These are phyloP conservation scores for Citropsis articulata DNA, from an alignment of 345 rosid genomes.

Conservation along the genomic window DNA sequence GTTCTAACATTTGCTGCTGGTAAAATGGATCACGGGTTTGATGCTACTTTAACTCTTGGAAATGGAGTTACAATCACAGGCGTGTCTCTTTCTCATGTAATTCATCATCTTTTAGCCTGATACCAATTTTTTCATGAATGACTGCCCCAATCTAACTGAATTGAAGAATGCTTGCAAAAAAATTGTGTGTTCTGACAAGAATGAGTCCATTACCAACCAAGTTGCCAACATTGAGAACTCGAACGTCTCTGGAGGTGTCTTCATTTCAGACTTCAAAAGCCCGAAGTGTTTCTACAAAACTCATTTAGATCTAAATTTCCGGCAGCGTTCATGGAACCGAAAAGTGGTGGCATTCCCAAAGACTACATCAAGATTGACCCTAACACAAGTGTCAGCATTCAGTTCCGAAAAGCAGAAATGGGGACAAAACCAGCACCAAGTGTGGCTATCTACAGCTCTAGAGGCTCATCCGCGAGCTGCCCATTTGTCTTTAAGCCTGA, in stretches of 20 bases:
- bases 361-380: conserved; percentile 34
- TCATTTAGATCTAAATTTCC: conserved; percentile 18
- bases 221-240: conserved; percentile 16
- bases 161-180: conserved; percentile 19
- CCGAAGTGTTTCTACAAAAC: conserved; percentile 4
- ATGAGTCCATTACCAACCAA: conserved; percentile 22
- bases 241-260: conserved; percentile 29
- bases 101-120: not conserved
- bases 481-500: conserved; percentile 52
- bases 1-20: conserved; percentile 47
- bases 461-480: conserved; percentile 53
- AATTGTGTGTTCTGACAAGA: conserved; percentile 42
- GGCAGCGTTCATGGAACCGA: conserved; percentile 23
- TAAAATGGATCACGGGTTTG: conserved; percentile 32
- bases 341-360: conserved; percentile 25
- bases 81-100: conserved; percentile 26
- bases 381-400: conserved; percentile 33
- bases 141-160: conserved; percentile 23
- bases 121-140: conserved; percentile 34
- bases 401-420: conserved; percentile 30
- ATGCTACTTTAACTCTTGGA: conserved; percentile 25
- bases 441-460: conserved; percentile 46
- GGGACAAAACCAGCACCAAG: conserved; percentile 37
- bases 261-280: conserved; percentile 35
- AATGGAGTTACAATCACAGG: conserved; percentile 29